Evolutionary conservation across 345 rosid species (phyloP), one percentile per base, ranked within the genome.

Genomic region (Zanthoxylum bungeanum): DNA sequence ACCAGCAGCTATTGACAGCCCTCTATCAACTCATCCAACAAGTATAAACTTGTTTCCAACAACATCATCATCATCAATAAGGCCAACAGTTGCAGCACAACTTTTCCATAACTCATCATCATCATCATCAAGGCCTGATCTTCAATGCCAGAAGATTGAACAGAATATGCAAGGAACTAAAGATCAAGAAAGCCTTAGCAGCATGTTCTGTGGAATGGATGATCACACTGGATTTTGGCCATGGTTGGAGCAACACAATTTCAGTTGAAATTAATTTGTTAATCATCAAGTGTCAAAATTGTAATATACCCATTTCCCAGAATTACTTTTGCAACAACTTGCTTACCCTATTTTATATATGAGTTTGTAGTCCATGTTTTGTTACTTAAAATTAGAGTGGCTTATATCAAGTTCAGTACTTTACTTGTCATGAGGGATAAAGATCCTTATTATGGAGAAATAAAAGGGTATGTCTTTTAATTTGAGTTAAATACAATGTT

Each of bases 171-270:
- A 88, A 76, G 96, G 88, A 24, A 90, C 89, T 37, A 95, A 95
- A 76, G 97, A 95, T 44, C 49, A 44, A 78, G 99, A 95, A 76
- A 85, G 79, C 77, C 84, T 95, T 25, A 88, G 85, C 81, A 93
- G 83, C 85, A 91, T 95, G 98, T 91, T 95, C 80, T 88, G 96
- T 74, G 77, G 79, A 70, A 91, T 95, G 5, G 99, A 95, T 22
- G 99, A 95, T 68, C 99, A 92, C 21, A 72, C 97, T 51, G 95
- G 91, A 31, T 82, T 90, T 77, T 94, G 98, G 98, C 98, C 98
- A 55, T 94, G 98, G 98, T 83, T 94, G 76, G 98, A 94, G 70
- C 93, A 89, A 27, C 92, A 86, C 53, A 88, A 86, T 67, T 94
- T 87, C 84, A 85, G 88, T 53, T 93, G 78, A 87, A 51, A 31